A percentile compares a stretch with the other conserved stretches of the same genome.
phyloP scores from a whole-genome alignment of 2,329 filamentous ascomycete genomes.

The Huntiella abstrusa region DNA sequence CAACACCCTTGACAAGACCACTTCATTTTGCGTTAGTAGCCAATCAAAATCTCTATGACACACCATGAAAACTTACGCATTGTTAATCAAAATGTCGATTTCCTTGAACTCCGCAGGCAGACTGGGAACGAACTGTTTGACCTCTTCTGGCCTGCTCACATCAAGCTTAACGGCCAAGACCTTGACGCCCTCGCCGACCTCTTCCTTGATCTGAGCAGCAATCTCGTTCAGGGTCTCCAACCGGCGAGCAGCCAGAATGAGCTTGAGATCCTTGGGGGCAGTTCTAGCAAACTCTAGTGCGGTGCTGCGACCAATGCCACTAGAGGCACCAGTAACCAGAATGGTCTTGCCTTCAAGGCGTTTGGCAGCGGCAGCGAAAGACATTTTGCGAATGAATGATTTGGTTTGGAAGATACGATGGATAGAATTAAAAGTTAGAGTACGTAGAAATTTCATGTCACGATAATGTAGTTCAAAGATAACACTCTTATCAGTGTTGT shows the following conservation, averaged over 20 bases:
- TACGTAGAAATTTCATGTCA: conserved; percentile 1
- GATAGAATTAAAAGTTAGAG: background rate
- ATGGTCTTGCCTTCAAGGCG: conserved; percentile 88
- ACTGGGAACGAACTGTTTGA: conserved; percentile 50
- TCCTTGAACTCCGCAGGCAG: conserved; percentile 69
- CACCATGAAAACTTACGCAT: conserved; percentile 48
- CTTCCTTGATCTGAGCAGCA: conserved; percentile 53
- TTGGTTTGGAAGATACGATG: background rate
- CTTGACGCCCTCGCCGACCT: conserved; percentile 63
- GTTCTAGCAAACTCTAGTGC: conserved; percentile 90
- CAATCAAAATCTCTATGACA: background rate
- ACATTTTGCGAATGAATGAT: conserved; percentile 21
- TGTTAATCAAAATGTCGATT: conserved; percentile 84
- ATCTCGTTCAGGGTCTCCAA: conserved; percentile 60
- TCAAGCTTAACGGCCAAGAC: conserved; percentile 72
- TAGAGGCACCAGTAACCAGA: conserved; percentile 78
- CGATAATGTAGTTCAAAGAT: background rate
- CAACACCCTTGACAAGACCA: conserved; percentile 76
- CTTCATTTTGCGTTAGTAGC: conserved; percentile 24
- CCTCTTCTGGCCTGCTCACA: conserved; percentile 60
- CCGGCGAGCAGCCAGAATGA: conserved; percentile 78
- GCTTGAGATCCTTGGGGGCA: conserved; percentile 55
- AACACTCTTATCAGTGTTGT: no score
- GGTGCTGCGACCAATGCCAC: conserved; percentile 67
- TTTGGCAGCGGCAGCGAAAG: conserved; percentile 48